phyloP scores from a whole-genome alignment of 2,329 filamentous ascomycete genomes.

The Penicillium griseofulvum region DNA sequence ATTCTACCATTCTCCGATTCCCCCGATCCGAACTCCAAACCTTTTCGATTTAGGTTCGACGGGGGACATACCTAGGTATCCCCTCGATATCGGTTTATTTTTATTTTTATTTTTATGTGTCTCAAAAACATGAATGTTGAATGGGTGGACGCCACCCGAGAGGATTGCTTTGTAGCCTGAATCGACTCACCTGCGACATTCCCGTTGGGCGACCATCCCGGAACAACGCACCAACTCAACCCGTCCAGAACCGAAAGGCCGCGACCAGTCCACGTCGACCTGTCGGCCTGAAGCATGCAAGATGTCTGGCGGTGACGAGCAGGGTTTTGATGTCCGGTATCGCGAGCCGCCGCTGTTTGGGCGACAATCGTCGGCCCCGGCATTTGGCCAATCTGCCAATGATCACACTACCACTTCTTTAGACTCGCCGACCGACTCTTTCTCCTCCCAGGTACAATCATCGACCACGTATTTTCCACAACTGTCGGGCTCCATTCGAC shows the following conservation, averaged over 20 bases:
- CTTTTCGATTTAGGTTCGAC: slow-evolving; percentile 7
- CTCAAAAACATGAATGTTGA: slow-evolving; percentile 40
- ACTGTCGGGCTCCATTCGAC: slow-evolving; percentile 19
- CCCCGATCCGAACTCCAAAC: slow-evolving; percentile 6
- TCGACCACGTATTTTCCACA: slow-evolving; percentile 28
- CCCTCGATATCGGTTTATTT: slow-evolving; percentile 5
- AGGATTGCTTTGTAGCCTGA: slow-evolving; percentile 40
- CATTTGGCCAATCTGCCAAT: slow-evolving; percentile 14
- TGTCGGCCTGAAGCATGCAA: slow-evolving; percentile 37
- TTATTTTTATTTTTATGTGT: slow-evolving; percentile 9
- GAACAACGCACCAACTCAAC: slow-evolving; percentile 40
- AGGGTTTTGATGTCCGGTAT: slow-evolving; percentile 38
- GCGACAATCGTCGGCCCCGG: slow-evolving; percentile 31
- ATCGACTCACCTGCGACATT: slow-evolving; percentile 35
- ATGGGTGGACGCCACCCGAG: slow-evolving; percentile 37
- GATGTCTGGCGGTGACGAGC: slow-evolving; percentile 46
- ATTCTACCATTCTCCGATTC: slow-evolving; percentile 4
- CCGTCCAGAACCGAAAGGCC: slow-evolving; percentile 29
- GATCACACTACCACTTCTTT: slow-evolving; percentile 19
- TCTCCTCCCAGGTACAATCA: slow-evolving; percentile 20
- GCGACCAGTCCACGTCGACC: slow-evolving; percentile 31
- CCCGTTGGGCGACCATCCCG: slow-evolving; percentile 35
- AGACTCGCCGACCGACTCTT: slow-evolving; percentile 30
- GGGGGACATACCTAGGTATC: slow-evolving; percentile 15
- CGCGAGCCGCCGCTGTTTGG: slow-evolving; percentile 29